Evolutionary conservation across 2,329 filamentous ascomycete genomes (phyloP).

Genomic region (Purpureocillium takamizusanense): DNA sequence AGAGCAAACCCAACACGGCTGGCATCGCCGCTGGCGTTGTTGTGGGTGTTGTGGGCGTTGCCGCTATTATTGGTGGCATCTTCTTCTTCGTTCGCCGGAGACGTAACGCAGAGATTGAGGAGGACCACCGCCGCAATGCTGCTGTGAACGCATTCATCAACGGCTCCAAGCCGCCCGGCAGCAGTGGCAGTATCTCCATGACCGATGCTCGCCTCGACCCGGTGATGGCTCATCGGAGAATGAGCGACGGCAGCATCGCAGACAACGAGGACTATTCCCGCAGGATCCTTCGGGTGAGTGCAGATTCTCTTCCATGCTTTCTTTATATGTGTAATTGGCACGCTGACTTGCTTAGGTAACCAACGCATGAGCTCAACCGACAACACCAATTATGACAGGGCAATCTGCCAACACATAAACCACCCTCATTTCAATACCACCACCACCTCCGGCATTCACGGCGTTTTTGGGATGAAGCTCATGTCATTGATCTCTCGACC

Average conservation of each 20-base stretch:
- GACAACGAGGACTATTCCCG: constrained; percentile 96
- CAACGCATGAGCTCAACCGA: constrained; percentile 39
- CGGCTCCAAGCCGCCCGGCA: constrained; percentile 51
- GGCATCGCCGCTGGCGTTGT: constrained; percentile 85
- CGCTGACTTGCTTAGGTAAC: constrained; percentile 34
- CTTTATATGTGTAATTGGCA: no score
- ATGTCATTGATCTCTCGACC: constrained; percentile 22
- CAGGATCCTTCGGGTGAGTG: constrained; percentile 81
- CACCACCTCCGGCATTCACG: constrained; percentile 26
- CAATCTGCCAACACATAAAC: constrained; percentile 9
- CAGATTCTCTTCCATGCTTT: background rate
- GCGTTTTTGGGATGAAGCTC: constrained; percentile 32
- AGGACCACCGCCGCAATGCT: constrained; percentile 74
- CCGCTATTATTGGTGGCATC: constrained; percentile 55
- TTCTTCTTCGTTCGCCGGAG: constrained; percentile 70
- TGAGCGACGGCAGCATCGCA: constrained; percentile 92
- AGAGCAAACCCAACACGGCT: constrained; percentile 55
- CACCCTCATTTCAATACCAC: constrained; percentile 20
- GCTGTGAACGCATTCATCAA: constrained; percentile 70
- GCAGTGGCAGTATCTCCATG: constrained; percentile 59
- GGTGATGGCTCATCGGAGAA: constrained; percentile 70
- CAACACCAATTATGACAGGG: constrained; percentile 5
- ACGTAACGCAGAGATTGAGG: constrained; percentile 68
- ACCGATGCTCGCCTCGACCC: constrained; percentile 81
- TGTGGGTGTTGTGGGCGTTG: constrained; percentile 66